Evolutionary conservation across 345 rosid species (phyloP), one percentile per base, ranked within the genome.

Genomic region (Populus euphratica): DNA sequence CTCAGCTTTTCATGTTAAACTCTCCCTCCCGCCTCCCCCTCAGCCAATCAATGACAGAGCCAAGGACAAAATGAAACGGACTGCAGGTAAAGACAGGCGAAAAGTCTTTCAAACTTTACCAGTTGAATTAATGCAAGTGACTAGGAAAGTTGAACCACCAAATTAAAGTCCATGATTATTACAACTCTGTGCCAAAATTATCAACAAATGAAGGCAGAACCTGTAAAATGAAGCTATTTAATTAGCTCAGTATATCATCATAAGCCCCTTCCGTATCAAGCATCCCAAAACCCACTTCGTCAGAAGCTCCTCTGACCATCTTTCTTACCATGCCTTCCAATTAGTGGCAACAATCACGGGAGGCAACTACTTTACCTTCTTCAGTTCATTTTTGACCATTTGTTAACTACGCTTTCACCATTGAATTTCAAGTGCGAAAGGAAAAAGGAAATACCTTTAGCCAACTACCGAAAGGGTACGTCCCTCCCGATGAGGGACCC

Each of bases 381-480:
- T 27, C 41, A 44, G 76, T 49, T 63, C 17, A 44, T 73, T 47
- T 80, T 82, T 80, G 73, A 80, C 82, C 80, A 67, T 18, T 56
- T 59, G 21, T 7, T 9, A 35, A 6, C 59, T n/a, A 44, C 77
- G 43, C 68, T 69, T 69, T 70, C 68, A 49, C 82, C 83, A 54
- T 72, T 76, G 67, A 69, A 16, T 5, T 8, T 39, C 1, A 50
- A 11, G 1, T 27, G 35, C 31, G 38, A 20, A 44, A 44, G 49
- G 70, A 31, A 49, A 35, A 43, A 31, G 16, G n/a, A 31, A 5
- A 6, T 13, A 23, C 75, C 31, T 23, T 12, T 16, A 25, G 36
- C 47, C 23, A 73, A 59, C 20, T 2, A 43, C 0, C 59, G 38
- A 16, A 36, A 49, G 50, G 67, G 65, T 2, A 41, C 44, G 21